These are phyloP conservation scores for Russula abietina DNA, from an alignment of 768 basidiomycete genomes.

Conservation along the genomic window DNA sequence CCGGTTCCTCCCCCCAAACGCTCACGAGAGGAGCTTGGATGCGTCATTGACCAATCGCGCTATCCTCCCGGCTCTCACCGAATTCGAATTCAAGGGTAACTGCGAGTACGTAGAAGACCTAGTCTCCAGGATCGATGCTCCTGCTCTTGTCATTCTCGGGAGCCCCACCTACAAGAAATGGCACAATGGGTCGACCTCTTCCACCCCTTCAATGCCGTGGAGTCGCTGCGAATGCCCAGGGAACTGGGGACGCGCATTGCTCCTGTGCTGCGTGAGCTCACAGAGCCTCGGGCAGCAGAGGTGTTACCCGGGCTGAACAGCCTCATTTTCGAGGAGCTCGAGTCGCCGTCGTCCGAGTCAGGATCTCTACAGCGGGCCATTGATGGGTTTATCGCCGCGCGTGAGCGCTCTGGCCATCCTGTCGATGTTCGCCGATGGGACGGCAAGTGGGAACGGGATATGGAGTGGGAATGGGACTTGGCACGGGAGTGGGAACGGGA, in stretches of 20 bases:
- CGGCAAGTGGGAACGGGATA: background rate
- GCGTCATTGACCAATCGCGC: background rate
- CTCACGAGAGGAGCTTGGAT: background rate
- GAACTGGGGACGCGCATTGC: background rate
- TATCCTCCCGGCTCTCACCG: background rate
- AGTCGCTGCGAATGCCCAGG: background rate
- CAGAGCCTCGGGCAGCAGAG: background rate
- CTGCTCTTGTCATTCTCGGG: too few species aligned
- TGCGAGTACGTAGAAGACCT: slow-evolving; percentile 14
- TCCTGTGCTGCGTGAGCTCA: background rate
- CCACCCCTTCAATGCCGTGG: background rate
- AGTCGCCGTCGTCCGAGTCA: background rate
- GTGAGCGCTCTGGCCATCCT: background rate
- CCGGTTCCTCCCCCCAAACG: background rate
- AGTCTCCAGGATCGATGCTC: slow-evolving; percentile 4
- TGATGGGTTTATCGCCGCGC: background rate
- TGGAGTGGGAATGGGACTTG: background rate
- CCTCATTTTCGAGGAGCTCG: background rate
- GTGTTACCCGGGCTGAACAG: slow-evolving; percentile 8
- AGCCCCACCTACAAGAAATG: too few species aligned
- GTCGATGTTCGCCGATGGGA: background rate
- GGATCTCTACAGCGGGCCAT: background rate
- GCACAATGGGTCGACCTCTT: background rate
- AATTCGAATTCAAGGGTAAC: slow-evolving; percentile 1
- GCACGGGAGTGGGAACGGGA: background rate